phyloP scores from a whole-genome alignment of 441 rosid species.

The Aleurites moluccanus region DNA sequence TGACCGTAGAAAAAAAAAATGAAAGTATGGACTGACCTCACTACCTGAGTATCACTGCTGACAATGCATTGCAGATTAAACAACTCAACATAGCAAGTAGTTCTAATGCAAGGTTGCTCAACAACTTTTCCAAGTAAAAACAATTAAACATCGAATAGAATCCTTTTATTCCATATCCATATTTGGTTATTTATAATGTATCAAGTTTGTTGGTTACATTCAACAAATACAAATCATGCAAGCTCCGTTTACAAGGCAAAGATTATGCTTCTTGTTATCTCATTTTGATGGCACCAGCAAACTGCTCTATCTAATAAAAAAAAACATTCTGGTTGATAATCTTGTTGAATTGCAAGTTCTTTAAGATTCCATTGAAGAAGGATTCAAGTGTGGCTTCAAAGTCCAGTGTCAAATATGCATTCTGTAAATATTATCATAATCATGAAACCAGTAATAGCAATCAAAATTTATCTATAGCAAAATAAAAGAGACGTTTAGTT shows the following conservation, averaged over 20 bases:
- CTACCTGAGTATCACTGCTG: not conserved
- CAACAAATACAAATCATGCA: constrained; percentile 13
- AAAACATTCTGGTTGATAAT: not conserved
- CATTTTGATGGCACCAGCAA: not conserved
- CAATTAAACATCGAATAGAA: not conserved
- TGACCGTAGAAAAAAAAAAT: not conserved
- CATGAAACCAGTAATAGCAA: constrained; percentile 10
- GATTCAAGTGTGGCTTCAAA: not conserved
- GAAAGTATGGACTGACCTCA: not conserved
- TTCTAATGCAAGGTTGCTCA: not conserved
- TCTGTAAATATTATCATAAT: constrained; percentile 22
- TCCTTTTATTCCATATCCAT: not conserved
- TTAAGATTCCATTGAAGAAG: no score
- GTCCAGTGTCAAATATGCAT: constrained; percentile 33
- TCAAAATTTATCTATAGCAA: constrained; percentile 8
- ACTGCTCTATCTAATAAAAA: not conserved
- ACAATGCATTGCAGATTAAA: not conserved
- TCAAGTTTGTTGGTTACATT: constrained; percentile 9
- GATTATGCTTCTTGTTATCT: not conserved
- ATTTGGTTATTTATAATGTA: not conserved
- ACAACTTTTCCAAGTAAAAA: not conserved
- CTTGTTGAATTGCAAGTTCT: not conserved
- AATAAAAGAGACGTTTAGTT: not conserved
- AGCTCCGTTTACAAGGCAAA: not conserved
- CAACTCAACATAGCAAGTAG: constrained; percentile 1